Evolutionary conservation across 139 green algal genomes (phyloP).

Genomic region (Picochlorum costavermella): DNA sequence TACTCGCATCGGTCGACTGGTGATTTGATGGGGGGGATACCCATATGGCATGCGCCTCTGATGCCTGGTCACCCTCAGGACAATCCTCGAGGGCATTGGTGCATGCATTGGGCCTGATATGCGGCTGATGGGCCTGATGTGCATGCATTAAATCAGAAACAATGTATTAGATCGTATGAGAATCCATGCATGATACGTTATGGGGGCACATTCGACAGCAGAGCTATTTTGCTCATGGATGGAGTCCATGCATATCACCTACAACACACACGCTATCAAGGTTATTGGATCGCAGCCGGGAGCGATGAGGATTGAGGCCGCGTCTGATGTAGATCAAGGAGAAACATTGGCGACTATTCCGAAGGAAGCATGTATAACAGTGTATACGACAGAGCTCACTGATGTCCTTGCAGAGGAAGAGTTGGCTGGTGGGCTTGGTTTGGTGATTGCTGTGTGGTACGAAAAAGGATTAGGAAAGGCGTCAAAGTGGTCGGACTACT

Average conservation of each 20-base stretch:
- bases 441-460: slow-evolving; percentile 63
- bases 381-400: slow-evolving; percentile 24
- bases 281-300: slow-evolving; percentile 13
- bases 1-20: too few relatives aligned
- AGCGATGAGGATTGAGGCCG: slow-evolving; percentile 13
- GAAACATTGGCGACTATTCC: slow-evolving; percentile 49
- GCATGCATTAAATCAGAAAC: too few relatives aligned
- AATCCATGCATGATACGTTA: neutral
- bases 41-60: too few relatives aligned
- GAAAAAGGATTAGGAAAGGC: slow-evolving; percentile 33
- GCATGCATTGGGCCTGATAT: too few relatives aligned
- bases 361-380: slow-evolving; percentile 42
- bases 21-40: too few relatives aligned
- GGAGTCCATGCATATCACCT: slow-evolving; percentile 7
- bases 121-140: too few relatives aligned
- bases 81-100: too few relatives aligned
- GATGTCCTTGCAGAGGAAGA: slow-evolving; percentile 43
- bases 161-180: neutral
- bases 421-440: slow-evolving; percentile 53
- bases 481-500: slow-evolving; percentile 59
- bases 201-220: neutral
- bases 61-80: too few relatives aligned
- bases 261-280: slow-evolving; percentile 5
- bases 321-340: slow-evolving; percentile 30
- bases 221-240: slow-evolving; percentile 19